Evolutionary conservation across 2,329 filamentous ascomycete species (phyloP).

Genomic region (Chaetomium olivaceum): DNA sequence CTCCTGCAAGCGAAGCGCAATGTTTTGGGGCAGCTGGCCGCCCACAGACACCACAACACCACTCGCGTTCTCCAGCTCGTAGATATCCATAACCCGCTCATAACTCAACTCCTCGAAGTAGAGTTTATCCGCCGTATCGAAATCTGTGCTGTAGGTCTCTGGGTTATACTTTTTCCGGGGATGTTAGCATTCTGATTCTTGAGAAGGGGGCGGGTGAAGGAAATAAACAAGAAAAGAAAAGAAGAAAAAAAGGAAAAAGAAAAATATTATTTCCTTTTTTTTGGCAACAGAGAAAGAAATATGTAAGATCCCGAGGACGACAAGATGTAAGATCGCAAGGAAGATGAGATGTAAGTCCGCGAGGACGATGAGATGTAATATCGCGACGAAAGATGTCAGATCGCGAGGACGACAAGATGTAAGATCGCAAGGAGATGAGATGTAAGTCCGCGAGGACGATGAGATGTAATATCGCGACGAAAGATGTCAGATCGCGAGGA

Average conservation of each 20-base stretch:
- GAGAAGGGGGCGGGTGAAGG: background rate
- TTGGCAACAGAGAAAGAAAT: too few relatives aligned
- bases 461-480: too few relatives aligned
- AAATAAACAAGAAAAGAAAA: conserved; percentile 10
- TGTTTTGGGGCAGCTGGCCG: conserved; percentile 96
- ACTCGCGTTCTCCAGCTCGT: conserved; percentile 81
- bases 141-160: conserved; percentile 81
- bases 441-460: too few relatives aligned
- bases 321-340: too few relatives aligned
- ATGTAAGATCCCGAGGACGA: too few relatives aligned
- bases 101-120: conserved; percentile 98
- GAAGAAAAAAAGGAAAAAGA: conserved; percentile 8
- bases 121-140: conserved; percentile 83
- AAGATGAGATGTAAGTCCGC: too few relatives aligned
- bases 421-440: too few relatives aligned
- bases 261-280: too few relatives aligned
- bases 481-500: too few relatives aligned
- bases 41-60: conserved; percentile 95
- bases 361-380: too few relatives aligned
- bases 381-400: too few relatives aligned
- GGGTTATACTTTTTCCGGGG: conserved; percentile 60
- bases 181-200: conserved; percentile 22
- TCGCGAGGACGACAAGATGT: too few relatives aligned
- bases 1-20: conserved; percentile 90
- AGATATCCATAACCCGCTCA: conserved; percentile 98